Evolutionary conservation across 495 filamentous ascomycete genomes (phyloP), one percentile per base, ranked within the genome.

Genomic region (Pyrenopolyporus hunteri): DNA sequence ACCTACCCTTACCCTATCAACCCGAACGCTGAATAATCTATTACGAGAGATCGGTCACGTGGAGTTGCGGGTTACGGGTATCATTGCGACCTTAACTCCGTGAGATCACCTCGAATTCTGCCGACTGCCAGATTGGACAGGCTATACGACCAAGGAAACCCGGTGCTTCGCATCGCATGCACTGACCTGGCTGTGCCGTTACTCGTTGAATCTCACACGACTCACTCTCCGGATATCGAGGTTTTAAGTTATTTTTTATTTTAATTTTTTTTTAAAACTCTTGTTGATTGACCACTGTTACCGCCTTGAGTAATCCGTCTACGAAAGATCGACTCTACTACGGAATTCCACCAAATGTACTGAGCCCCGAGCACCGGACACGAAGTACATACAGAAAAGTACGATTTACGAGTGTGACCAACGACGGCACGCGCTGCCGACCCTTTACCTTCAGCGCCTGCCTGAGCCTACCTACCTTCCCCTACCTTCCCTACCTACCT

Each of bases 21-120:
- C 16, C 13, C 26, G 13, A 9, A 29, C 45, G 63, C 51, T 66
- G 57, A 66, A 53, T 66, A 66, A 66, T 66, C 31, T 42, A 55
- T 66, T 66, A 64, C 63, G 45, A 65, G 56, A 65, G 25, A 65
- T 29, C 11, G 3, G 25, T 66, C 63, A 66, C 63, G 63, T 66
- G 63, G 63, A 66, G 23, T 6, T 14, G 33, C 63, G 51, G 60
- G 39, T 9, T 29, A 5, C 26, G n/a, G 37, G 37, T 59, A 60
- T 65, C 55, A 65, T 42, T 65, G 56, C 50, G 56, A 50, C 56
- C 50, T 19, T 56, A 33, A 45, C 40, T 28, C 45, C 40, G 63
- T 59, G 61, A 64, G 55, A 49, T 66, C 63, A 60, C 57, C 32
- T 59, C 49, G 35, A 51, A 57, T 66, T 61, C 46, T 52, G 52